phyloP scores from a whole-genome alignment of 1,284 basidiomycete genomes.

The Irpex lacteus region DNA sequence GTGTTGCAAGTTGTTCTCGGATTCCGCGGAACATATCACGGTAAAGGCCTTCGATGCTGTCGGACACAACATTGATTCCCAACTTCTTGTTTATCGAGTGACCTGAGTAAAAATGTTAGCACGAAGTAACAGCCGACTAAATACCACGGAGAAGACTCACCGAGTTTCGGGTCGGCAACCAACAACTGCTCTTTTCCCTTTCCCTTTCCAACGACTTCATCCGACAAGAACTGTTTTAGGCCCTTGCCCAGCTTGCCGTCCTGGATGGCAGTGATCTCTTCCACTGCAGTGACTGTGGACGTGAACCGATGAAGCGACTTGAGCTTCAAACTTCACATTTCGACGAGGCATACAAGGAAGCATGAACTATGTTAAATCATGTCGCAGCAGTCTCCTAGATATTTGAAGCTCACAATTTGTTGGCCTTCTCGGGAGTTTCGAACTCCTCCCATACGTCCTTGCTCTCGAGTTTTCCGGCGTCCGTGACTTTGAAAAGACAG shows the following conservation, averaged over 20 bases:
- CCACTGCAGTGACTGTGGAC: constrained; percentile 97
- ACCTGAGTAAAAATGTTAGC: constrained; percentile 39
- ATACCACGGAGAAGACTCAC: constrained; percentile 42
- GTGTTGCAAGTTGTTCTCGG: constrained; percentile 81
- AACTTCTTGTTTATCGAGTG: constrained; percentile 92
- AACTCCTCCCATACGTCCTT: constrained; percentile 92
- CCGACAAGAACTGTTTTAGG: constrained; percentile 90
- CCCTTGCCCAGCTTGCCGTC: constrained; percentile 92
- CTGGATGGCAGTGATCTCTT: constrained; percentile 92
- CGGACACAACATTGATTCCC: constrained; percentile 82
- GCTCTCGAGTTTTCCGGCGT: constrained; percentile 85
- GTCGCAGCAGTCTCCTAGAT: neutral
- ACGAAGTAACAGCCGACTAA: neutral
- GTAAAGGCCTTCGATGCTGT: constrained; percentile 43
- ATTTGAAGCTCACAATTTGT: constrained; percentile 72
- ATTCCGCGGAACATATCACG: constrained; percentile 95
- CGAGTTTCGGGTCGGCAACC: constrained; percentile 90
- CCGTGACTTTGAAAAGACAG: constrained; percentile 96
- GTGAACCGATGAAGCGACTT: constrained; percentile 96
- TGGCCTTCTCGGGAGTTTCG: constrained; percentile 87
- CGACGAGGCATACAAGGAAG: neutral
- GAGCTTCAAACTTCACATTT: constrained; percentile 75
- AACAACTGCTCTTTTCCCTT: constrained; percentile 87
- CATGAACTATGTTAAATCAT: constrained; percentile 1
- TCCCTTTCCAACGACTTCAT: constrained; percentile 84